phyloP scores from a whole-genome alignment of 108 stramenopile species.

The Cyclostephanos tholiformis region DNA sequence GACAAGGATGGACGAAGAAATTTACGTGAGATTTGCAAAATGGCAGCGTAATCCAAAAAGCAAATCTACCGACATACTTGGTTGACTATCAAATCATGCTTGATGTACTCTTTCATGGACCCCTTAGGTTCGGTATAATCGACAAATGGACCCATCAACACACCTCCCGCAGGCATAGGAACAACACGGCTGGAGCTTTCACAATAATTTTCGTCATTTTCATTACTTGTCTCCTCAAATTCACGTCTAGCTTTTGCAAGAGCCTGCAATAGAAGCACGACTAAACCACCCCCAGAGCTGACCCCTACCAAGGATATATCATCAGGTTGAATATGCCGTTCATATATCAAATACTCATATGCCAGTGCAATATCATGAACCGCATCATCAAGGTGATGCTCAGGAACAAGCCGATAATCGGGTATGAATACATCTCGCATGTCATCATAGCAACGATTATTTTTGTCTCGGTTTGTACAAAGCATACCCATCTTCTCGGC shows the following conservation, averaged over 20 bases:
- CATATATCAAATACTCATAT: conserved; percentile 54
- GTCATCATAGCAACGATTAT: conserved; percentile 29
- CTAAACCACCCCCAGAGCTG: conserved; percentile 72
- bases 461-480: conserved; percentile 38
- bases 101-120: conserved; percentile 61
- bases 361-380: conserved; percentile 68
- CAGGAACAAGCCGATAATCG: conserved; percentile 67
- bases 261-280: conserved; percentile 64
- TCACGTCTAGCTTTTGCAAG: conserved; percentile 50
- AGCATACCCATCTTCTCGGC: conserved; percentile 55
- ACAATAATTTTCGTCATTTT: not conserved
- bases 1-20: not conserved
- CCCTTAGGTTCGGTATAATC: conserved; percentile 74
- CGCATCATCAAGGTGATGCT: conserved; percentile 65
- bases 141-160: conserved; percentile 77
- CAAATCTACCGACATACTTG: conserved; percentile 32
- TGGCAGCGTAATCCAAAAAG: not conserved
- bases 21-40: not conserved
- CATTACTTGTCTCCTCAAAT: conserved; percentile 24
- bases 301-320: conserved; percentile 71
- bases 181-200: not conserved
- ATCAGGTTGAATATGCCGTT: conserved; percentile 50
- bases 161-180: conserved; percentile 59
- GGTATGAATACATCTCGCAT: conserved; percentile 75
- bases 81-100: conserved; percentile 81